A percentile compares a stretch with the other conserved stretches of the same genome.
Evolutionary conservation across 1,139 yeast genomes (phyloP).

Genomic region (Taiozyma onychis): DNA sequence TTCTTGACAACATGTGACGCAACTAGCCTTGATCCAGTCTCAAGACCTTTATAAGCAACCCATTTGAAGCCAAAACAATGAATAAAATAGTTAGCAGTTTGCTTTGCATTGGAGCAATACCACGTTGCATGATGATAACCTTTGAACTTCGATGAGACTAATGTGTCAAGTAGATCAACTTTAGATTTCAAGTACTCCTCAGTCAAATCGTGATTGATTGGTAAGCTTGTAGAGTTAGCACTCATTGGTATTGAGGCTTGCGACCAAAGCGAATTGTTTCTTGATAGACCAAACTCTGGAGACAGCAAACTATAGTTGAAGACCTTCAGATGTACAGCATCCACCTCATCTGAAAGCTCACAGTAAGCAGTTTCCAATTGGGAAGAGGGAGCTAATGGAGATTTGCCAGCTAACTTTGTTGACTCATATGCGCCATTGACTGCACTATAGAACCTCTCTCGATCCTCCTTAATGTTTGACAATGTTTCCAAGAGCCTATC

Average conservation of each 20-base stretch:
- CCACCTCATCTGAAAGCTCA: not conserved
- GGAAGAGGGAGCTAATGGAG: not conserved
- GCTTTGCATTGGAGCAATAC: constrained; percentile 64
- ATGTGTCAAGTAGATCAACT: not conserved
- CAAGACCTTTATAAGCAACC: constrained; percentile 61
- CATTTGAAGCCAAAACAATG: constrained; percentile 57
- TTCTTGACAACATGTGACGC: constrained; percentile 59
- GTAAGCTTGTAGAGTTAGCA: not conserved
- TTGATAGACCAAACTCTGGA: not conserved
- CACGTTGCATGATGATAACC: constrained; percentile 51
- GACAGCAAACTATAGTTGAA: not conserved
- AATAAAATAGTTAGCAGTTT: constrained; percentile 50
- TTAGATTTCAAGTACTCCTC: not conserved
- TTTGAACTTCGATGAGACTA: constrained; percentile 21
- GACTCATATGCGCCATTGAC: not conserved
- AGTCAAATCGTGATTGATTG: not conserved
- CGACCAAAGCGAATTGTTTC: not conserved
- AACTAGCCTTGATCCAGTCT: constrained; percentile 53
- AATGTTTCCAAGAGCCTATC: not conserved
- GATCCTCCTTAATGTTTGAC: not conserved
- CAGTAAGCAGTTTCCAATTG: not conserved
- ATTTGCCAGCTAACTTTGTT: not conserved
- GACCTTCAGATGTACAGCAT: not conserved
- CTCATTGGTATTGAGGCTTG: not conserved
- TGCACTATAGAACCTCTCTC: not conserved